Percentiles rank a stretch among this genome's conserved stretches.
Evolutionary conservation across 2,329 filamentous ascomycete species (phyloP).

Genomic region (Akanthomyces muscarius): DNA sequence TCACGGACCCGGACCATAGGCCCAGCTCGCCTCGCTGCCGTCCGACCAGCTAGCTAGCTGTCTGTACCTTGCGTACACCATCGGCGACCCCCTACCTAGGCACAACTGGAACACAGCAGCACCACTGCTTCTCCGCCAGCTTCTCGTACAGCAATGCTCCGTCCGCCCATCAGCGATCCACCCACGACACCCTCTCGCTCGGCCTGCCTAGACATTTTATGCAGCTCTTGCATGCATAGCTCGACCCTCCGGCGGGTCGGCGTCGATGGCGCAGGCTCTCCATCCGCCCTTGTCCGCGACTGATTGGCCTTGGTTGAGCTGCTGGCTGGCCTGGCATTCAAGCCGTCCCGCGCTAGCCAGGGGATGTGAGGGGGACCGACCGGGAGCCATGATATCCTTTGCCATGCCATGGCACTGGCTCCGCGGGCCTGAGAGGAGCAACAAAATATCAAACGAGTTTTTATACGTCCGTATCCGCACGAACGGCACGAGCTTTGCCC

Average conservation of each 20-base stretch:
- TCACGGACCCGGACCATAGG: neutral
- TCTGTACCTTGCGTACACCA: neutral
- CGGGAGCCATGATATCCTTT: constrained; percentile 1
- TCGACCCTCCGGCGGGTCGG: constrained; percentile 11
- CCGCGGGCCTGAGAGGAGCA: neutral
- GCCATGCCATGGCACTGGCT: neutral
- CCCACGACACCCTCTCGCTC: constrained; percentile 7
- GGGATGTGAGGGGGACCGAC: constrained; percentile 9
- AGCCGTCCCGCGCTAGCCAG: constrained; percentile 12
- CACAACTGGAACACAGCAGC: no score
- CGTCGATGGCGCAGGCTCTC: constrained; percentile 2
- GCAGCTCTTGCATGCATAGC: constrained; percentile 16
- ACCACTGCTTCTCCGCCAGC: neutral
- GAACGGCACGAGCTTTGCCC: neutral
- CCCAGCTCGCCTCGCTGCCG: neutral
- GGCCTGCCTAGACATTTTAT: constrained; percentile 15
- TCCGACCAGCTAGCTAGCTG: neutral
- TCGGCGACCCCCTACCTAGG: neutral
- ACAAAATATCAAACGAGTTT: neutral
- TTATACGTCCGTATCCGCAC: neutral
- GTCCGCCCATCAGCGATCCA: constrained; percentile 9
- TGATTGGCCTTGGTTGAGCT: constrained; percentile 10
- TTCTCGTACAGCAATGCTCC: constrained; percentile 9
- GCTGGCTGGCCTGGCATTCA: neutral
- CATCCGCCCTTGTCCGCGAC: neutral